Percentiles rank a stretch among this genome's conserved stretches.
These are phyloP conservation scores for Periglandula ipomoeae DNA, from an alignment of 2,329 filamentous ascomycete genomes.

Conservation along the genomic window DNA sequence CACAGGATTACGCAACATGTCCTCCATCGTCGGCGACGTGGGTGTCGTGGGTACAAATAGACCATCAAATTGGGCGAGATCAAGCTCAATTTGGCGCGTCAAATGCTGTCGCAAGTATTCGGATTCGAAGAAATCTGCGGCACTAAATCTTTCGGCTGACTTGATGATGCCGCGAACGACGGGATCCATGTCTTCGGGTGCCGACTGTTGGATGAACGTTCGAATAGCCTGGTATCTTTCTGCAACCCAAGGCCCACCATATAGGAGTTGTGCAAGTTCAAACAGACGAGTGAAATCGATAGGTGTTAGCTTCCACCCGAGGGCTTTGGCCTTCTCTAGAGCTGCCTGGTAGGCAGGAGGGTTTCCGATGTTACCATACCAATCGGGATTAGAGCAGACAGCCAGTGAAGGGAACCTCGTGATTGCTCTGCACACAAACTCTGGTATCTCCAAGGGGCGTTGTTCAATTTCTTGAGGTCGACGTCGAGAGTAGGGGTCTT, in stretches of 20 bases:
- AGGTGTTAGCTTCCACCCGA: conserved; percentile 32
- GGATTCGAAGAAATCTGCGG: conserved; percentile 35
- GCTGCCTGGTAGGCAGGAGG: conserved; percentile 33
- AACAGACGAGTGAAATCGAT: conserved; percentile 42
- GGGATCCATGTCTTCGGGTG: conserved; percentile 23
- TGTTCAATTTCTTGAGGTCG: conserved; percentile 10
- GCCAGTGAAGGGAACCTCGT: conserved; percentile 19
- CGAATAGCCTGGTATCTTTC: conserved; percentile 46
- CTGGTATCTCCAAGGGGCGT: background rate
- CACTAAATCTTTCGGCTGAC: conserved; percentile 28
- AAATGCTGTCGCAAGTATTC: conserved; percentile 29
- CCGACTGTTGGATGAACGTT: conserved; percentile 29
- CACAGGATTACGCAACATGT: conserved; percentile 42
- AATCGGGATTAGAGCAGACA: conserved; percentile 32
- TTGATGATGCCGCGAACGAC: conserved; percentile 28
- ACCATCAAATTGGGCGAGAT: conserved; percentile 34
- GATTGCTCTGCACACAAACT: background rate
- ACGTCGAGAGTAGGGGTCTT: conserved; percentile 41
- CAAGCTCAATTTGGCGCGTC: conserved; percentile 30
- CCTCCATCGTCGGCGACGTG: conserved; percentile 38
- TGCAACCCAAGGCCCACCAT: conserved; percentile 47
- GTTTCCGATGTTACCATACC: conserved; percentile 26
- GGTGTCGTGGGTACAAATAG: conserved; percentile 49
- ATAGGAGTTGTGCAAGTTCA: conserved; percentile 42
- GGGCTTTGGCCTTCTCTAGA: conserved; percentile 24